These are phyloP conservation scores for Stropharia rugosoannulata DNA, from an alignment of 768 basidiomycete species.

Conservation along the genomic window DNA sequence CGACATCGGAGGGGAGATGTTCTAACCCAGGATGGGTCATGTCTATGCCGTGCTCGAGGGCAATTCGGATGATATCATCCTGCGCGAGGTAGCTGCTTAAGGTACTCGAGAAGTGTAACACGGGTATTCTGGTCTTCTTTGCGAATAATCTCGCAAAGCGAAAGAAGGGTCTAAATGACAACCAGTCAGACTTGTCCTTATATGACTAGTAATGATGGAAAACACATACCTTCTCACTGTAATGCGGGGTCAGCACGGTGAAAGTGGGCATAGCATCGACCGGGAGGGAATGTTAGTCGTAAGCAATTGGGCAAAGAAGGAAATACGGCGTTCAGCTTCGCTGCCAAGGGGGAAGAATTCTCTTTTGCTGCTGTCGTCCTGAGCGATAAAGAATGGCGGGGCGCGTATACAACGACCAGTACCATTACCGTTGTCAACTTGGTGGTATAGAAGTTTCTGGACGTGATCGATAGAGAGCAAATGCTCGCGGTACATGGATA, in stretches of 20 bases:
- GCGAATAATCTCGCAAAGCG: slow-evolving; percentile 96
- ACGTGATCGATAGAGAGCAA: slow-evolving; percentile 98
- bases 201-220: background rate
- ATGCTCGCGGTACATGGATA: slow-evolving; percentile 99
- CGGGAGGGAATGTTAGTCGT: slow-evolving; percentile 91
- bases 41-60: slow-evolving; percentile 97
- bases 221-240: slow-evolving; percentile 85
- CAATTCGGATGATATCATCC: slow-evolving; percentile 94
- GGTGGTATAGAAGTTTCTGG: slow-evolving; percentile 96
- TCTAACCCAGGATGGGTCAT: slow-evolving; percentile 98
- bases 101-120: slow-evolving; percentile 95
- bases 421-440: slow-evolving; percentile 77
- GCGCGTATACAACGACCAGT: slow-evolving; percentile 87
- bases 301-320: slow-evolving; percentile 97
- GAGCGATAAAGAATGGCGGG: slow-evolving; percentile 97
- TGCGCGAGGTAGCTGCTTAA: slow-evolving; percentile 98
- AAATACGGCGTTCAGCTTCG: slow-evolving; percentile 96
- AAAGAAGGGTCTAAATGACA: slow-evolving; percentile 77
- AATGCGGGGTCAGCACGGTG: slow-evolving; percentile 97
- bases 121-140: slow-evolving; percentile 98
- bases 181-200: slow-evolving; percentile 6
- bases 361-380: slow-evolving; percentile 76
- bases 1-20: background rate
- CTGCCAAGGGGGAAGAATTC: slow-evolving; percentile 95
- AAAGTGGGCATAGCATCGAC: slow-evolving; percentile 99